Evolutionary conservation across 768 basidiomycete genomes (phyloP).

Genomic region (Pulveroboletus sp.): DNA sequence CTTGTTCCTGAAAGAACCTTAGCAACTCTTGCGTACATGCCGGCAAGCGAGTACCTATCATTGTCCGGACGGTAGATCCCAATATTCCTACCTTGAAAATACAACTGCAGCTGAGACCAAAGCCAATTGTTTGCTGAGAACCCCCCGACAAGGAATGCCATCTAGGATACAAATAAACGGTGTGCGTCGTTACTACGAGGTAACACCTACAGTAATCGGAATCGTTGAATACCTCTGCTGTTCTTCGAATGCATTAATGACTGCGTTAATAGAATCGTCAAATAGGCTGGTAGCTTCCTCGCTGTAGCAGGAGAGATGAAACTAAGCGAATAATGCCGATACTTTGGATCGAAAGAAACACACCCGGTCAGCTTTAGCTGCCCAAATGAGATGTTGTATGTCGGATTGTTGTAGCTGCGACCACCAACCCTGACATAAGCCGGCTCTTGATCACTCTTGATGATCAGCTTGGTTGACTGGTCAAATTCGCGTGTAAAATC

Average conservation of each 20-base stretch:
- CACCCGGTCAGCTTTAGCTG: slow-evolving; percentile 8
- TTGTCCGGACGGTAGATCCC: slow-evolving; percentile 6
- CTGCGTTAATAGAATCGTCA: slow-evolving; percentile 6
- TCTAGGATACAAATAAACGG: slow-evolving; percentile 1
- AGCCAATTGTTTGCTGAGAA: slow-evolving; percentile 6
- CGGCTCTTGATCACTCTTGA: not conserved
- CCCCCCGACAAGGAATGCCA: slow-evolving; percentile 13
- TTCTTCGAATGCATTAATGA: slow-evolving; percentile 9
- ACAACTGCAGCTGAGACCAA: slow-evolving; percentile 8
- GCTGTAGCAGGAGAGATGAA: not conserved
- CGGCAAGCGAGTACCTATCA: slow-evolving; percentile 2
- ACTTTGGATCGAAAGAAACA: not conserved
- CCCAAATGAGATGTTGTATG: slow-evolving; percentile 4
- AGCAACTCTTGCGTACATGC: too few relatives aligned
- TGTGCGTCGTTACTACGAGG: too few relatives aligned
- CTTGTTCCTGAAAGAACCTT: too few relatives aligned
- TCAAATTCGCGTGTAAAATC: not conserved
- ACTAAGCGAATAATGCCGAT: not conserved
- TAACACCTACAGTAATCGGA: slow-evolving; percentile 2
- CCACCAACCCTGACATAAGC: not conserved
- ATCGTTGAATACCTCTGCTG: not conserved
- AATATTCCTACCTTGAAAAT: slow-evolving; percentile 4
- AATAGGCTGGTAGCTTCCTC: slow-evolving; percentile 8
- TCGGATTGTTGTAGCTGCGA: not conserved
- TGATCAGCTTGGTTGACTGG: not conserved